Evolutionary conservation across 805 yeast species (phyloP), one percentile per base, ranked within the genome.

Genomic region (Ogataea paradorogensis): DNA sequence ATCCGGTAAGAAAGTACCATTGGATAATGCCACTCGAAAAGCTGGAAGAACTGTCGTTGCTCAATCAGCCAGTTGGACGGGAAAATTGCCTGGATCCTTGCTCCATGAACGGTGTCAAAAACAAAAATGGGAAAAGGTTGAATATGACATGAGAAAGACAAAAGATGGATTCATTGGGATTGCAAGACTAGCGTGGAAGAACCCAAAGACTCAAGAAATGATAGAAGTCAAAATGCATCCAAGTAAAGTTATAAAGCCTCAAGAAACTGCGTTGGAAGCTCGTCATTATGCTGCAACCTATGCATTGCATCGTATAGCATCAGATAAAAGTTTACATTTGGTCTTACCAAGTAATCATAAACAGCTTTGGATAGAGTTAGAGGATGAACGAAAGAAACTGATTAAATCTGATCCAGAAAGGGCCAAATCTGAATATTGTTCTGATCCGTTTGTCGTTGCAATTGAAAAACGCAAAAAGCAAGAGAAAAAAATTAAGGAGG

Each of bases 201-300:
- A 91, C 51, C 95, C 96, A 0, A 88, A 86, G 56, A 80, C 96
- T 0, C 78, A 77, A 32, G 89, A 85, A 50, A 53, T 71, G 5
- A 73, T 90, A 27, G 62, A 64, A 1, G 71, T 88, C 2, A 67
- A 71, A 38, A 69, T 74, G 80, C 66, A 70, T 52, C 77, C 82
- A 0, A 71, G 73, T 14, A 53, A 61, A 5, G 53, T 73, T 4
- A 70, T 82, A 6, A 62, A 65, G 3, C 82, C 90, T 0, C 88
- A 84, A 50, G 85, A 79, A 32, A 87, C 97, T 0, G 76, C 95
- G 1, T 69, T 87, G 23, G 97, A 90, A 52, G 96, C 98, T 1
- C 73, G 96, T 33, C 95, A 90, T 58, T 73, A 75, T 53, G 89
- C 91, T 0, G 97, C 99, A 0, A 89, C 97, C 0, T 86, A 83